Conservation (phyloP, 169 alveolate species). For the Plasmodium relictum region DNA sequence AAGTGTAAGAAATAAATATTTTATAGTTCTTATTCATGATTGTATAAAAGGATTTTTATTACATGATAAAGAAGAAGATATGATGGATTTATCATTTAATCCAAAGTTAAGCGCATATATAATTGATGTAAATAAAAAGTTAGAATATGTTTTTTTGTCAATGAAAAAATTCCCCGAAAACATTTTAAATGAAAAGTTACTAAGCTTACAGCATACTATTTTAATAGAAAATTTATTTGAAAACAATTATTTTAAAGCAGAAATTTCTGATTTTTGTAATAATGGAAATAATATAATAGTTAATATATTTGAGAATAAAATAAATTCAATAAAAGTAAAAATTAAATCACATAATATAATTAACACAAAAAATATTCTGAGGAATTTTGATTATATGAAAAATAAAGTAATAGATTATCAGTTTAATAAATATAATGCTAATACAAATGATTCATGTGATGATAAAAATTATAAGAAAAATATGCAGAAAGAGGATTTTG, state of each 20-base stretch:
- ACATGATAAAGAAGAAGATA: constrained; percentile 33
- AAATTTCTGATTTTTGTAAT: constrained; percentile 61
- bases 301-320: constrained; percentile 61
- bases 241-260: constrained; percentile 71
- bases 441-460: background rate
- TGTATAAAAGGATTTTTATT: constrained; percentile 68
- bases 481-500: background rate
- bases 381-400: constrained; percentile 75
- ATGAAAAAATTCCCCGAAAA: constrained; percentile 28
- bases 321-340: constrained; percentile 46
- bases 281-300: constrained; percentile 75
- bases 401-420: constrained; percentile 52
- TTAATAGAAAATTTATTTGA: constrained; percentile 69
- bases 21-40: constrained; percentile 61
- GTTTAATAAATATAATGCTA: background rate
- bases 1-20: constrained; percentile 76
- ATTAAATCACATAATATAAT: constrained; percentile 72
- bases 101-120: constrained; percentile 66
- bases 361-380: constrained; percentile 65
- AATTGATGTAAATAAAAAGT: constrained; percentile 68
- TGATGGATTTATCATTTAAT: background rate
- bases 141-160: constrained; percentile 72
- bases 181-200: constrained; percentile 22
- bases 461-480: background rate
- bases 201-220: constrained; percentile 48